A percentile compares a stretch with the other conserved stretches of the same genome.
Conservation (phyloP, 495 filamentous ascomycete species). For the Wilcoxina mikolae region DNA sequence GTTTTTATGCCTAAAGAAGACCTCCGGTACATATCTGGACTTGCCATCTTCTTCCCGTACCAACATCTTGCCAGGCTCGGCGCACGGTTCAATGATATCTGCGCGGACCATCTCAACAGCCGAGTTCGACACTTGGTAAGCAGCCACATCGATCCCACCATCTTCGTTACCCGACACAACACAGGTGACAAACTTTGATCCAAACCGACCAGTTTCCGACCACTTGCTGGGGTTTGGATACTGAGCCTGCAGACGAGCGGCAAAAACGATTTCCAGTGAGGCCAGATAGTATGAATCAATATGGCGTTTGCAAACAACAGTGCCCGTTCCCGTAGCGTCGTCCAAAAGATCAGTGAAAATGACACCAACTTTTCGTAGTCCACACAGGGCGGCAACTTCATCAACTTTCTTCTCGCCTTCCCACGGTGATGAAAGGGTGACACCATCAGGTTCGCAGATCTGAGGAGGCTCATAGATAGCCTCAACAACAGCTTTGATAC, state of each 20-base stretch:
- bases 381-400: conserved; percentile 67
- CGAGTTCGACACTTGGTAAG: conserved; percentile 88
- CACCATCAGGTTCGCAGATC: conserved; percentile 74
- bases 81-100: conserved; percentile 87
- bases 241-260: conserved; percentile 69
- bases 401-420: conserved; percentile 71
- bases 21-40: conserved; percentile 86
- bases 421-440: conserved; percentile 69
- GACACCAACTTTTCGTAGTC: conserved; percentile 77
- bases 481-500: conserved; percentile 91
- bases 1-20: conserved; percentile 91
- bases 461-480: conserved; percentile 97
- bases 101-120: conserved; percentile 94
- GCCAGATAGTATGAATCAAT: conserved; percentile 90
- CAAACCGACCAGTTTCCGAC: conserved; percentile 89
- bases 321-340: conserved; percentile 61
- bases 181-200: conserved; percentile 94
- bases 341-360: conserved; percentile 92
- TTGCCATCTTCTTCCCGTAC: conserved; percentile 81
- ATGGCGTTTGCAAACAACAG: conserved; percentile 87
- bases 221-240: conserved; percentile 88
- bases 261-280: conserved; percentile 81
- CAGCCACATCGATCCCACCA: conserved; percentile 72
- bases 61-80: conserved; percentile 85
- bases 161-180: conserved; percentile 82